Evolutionary conservation across 192 early-diverging fungal genomes (phyloP), one percentile per base, ranked within the genome.

Genomic region (Martensiomyces pterosporus): DNA sequence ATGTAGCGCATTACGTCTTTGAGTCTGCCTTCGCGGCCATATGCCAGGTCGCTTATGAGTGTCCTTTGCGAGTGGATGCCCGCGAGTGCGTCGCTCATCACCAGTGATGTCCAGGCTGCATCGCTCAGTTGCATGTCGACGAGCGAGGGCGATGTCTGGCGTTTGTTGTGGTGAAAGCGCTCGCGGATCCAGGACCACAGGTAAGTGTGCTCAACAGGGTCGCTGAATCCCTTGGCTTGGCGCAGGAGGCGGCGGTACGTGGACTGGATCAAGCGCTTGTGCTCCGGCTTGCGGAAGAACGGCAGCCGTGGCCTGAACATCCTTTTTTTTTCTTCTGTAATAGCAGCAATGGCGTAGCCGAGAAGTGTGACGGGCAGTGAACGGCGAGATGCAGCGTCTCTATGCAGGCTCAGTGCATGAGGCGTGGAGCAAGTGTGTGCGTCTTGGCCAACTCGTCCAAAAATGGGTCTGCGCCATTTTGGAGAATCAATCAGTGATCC

Each of bases 161-260:
- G 49, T 36, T 60, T 66, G 52, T 65, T 60, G 47, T 49, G 40
- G 47, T 65, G 74, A 43, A 69, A 76, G 15, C 74, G 62, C 32
- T 76, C 74, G 14, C 74, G 62, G 25, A 69, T 55, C 74, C 74
- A 76, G 14, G 62, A 65, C 43, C 51, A 49, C 52, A 76, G 47
- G 29, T 76, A 76, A 24, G 43, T 53, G 6, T 49, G 49, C 37
- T 76, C 61, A 0, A 76, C 59, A 1, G 67, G 57, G 27, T 76
- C 57, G 25, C 9, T n/a, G 2, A 69, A 65, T 34, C 39, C 49
- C 18, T 52, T 25, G 13, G 55, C 24, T 15, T 49, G 58, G 1
- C 52, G 51, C 7, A 76, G 62, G 29, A 76, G 42, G 1, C 38
- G 34, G 9, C 57, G 57, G 52, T 69, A 70, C 19, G 52, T 37